Conservation (phyloP, 306 rosid genomes). For the Psophocarpus tetragonolobus region DNA sequence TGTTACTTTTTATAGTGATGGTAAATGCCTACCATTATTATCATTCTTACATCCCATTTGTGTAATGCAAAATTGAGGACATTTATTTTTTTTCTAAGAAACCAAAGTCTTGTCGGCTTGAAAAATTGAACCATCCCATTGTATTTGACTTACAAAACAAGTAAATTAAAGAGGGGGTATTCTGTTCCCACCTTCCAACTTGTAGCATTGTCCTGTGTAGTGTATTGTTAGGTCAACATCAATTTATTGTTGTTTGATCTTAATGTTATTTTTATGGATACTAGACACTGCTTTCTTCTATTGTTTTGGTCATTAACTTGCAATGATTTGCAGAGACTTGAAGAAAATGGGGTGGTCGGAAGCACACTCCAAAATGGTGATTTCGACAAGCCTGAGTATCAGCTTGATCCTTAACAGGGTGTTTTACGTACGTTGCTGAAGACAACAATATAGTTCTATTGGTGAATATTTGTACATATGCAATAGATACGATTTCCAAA, state of each 20-base stretch:
- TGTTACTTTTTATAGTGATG: constrained; percentile 1
- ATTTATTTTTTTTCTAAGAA: constrained; percentile 2
- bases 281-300: constrained; percentile 1
- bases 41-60: constrained; percentile 12
- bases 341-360: constrained; percentile 33
- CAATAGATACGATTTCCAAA: constrained; percentile 35
- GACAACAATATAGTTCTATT: constrained; percentile 30
- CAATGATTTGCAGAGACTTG: constrained; percentile 52
- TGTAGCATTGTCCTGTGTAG: background rate
- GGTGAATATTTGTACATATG: constrained; percentile 61
- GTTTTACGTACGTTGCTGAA: constrained; percentile 12
- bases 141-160: constrained; percentile 20
- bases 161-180: background rate
- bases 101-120: background rate
- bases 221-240: constrained; percentile 30
- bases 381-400: constrained; percentile 57
- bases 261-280: background rate
- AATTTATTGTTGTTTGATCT: background rate
- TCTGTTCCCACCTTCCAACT: background rate
- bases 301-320: constrained; percentile 23
- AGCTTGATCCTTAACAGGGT: constrained; percentile 60
- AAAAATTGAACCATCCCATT: constrained; percentile 24
- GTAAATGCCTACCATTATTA: constrained; percentile 9
- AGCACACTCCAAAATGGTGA: constrained; percentile 52
- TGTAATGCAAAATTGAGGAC: background rate